Evolutionary conservation across 2,329 filamentous ascomycete genomes (phyloP).

Genomic region (Paracoccidioides brasiliensis): DNA sequence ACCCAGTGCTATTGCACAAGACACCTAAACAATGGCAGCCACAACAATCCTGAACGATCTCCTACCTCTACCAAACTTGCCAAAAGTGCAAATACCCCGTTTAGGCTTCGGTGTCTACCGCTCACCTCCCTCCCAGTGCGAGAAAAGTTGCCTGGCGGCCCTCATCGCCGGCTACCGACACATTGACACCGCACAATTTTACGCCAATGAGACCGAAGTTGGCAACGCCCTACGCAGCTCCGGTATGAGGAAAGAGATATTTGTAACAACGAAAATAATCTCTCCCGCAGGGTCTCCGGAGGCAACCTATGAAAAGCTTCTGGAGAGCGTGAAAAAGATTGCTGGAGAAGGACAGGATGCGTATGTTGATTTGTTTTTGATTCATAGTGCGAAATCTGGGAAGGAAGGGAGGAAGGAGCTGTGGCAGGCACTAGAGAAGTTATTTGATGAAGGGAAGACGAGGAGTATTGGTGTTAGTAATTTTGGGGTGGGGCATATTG

Average conservation of each 20-base stretch:
- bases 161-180: constrained; percentile 34
- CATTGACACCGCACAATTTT: constrained; percentile 51
- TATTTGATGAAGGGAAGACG: constrained; percentile 46
- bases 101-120: constrained; percentile 62
- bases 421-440: constrained; percentile 53
- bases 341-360: constrained; percentile 39
- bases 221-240: constrained; percentile 49
- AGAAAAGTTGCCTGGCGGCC: constrained; percentile 45
- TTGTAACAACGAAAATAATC: constrained; percentile 59
- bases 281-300: constrained; percentile 41
- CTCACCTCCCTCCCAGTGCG: constrained; percentile 42
- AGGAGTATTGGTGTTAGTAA: constrained; percentile 62
- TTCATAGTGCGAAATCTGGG: constrained; percentile 51
- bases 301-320: constrained; percentile 44
- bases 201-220: constrained; percentile 56
- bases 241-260: constrained; percentile 40
- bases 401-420: constrained; percentile 44
- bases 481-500: constrained; percentile 53
- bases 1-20: neutral
- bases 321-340: constrained; percentile 52
- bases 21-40: neutral
- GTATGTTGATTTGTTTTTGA: constrained; percentile 59
- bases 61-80: constrained; percentile 38
- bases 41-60: constrained; percentile 28
- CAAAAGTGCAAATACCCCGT: constrained; percentile 44